Evolutionary conservation across 208 protist genomes (phyloP), one percentile per base, ranked within the genome.

Genomic region (Leishmania amazonensis): DNA sequence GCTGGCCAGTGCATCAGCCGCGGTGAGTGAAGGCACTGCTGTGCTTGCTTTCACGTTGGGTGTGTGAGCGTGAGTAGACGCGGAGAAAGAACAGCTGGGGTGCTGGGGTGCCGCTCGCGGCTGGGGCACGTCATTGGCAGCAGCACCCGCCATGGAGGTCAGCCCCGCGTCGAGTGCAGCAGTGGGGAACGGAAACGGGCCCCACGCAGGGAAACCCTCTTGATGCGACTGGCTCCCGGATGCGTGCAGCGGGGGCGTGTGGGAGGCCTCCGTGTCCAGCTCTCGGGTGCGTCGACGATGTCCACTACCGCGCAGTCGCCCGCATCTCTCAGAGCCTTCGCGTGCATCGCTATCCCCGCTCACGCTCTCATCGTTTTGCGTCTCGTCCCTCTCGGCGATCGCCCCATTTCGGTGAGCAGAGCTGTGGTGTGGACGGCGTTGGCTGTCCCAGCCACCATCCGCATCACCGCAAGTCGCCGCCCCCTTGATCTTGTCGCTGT

Each of bases 1-100:
- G 31, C 72, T 40, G 13, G 75, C 11, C 24, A 58, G 76, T 15
- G 60, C 72, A 76, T 85, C 77, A 5, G 81, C 73, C 15, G 51
- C 60, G 42, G 81, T 49, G 28, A 68, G 72, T 35, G 76, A 67
- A 31, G 77, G 58, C 35, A 58, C 57, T 35, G 58, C 62, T 3
- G 77, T 42, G 19, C 51, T 19, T 17, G 74, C 62, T 49, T 58
- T 35, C 71, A 85, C 51, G 38, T 24, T 62, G 24, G 38, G 35
- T 15, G 77, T 64, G 49, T 85, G 81, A 17, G 35, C 24, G 8
- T 60, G 45, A 76, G 75, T 31, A 60, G 40, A 78, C 49, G 51
- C 15, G 45, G 70, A 45, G 38, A 21, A 53, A 38, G 31, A 68
- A 64, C 28, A 64, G 15, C 62, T 35, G 28, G 31, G 15, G 62